Conservation (phyloP, 2,329 filamentous ascomycete genomes). For the Microthyrium microscopicum region DNA sequence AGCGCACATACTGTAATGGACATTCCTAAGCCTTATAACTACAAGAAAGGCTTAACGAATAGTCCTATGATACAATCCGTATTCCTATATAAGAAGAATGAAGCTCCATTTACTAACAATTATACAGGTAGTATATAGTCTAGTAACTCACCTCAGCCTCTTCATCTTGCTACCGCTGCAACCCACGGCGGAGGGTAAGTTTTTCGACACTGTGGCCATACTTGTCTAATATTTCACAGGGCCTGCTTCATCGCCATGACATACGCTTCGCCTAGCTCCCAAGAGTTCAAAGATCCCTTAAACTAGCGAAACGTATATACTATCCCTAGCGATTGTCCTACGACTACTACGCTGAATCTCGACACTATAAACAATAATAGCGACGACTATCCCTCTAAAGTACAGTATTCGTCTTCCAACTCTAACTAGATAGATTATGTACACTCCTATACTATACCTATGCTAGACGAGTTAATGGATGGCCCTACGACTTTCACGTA, state of each 20-base stretch:
- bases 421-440: slow-evolving; percentile 1
- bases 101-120: slow-evolving; percentile 3
- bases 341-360: slow-evolving; percentile 4
- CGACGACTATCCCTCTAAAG: slow-evolving; percentile 3
- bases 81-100: slow-evolving; percentile 2
- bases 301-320: slow-evolving; percentile 5
- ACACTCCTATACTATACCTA: slow-evolving; percentile 5
- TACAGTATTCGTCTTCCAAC: slow-evolving; percentile 1
- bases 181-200: slow-evolving; percentile 7
- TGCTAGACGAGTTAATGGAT: slow-evolving; percentile 3
- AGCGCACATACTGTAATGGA: slow-evolving; percentile 3
- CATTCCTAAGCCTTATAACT: slow-evolving; percentile 5
- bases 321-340: slow-evolving; percentile 2
- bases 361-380: not conserved
- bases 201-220: not conserved
- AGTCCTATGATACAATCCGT: slow-evolving; percentile 1
- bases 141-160: slow-evolving; percentile 1
- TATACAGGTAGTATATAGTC: not conserved
- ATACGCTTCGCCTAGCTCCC: slow-evolving; percentile 1
- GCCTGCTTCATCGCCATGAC: slow-evolving; percentile 4
- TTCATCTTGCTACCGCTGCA: slow-evolving; percentile 3
- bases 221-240: slow-evolving; percentile 1
- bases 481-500: slow-evolving; percentile 1
- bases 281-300: slow-evolving; percentile 1
- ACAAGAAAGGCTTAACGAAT: slow-evolving; percentile 3